Conservation (phyloP, 345 rosid genomes). For the Aegle marmelos region DNA sequence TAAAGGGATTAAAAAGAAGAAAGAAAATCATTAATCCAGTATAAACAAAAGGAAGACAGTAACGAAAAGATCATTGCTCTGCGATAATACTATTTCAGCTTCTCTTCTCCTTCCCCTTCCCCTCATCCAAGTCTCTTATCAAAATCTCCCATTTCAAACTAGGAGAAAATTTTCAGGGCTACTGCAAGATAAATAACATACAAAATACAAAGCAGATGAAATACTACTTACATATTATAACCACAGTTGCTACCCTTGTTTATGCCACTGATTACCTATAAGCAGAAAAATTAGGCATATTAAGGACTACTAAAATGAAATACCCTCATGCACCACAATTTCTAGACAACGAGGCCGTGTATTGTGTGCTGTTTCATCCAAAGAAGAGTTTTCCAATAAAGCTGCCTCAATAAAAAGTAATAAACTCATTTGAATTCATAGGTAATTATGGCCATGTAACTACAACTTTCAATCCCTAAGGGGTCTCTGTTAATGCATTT, state of each 20-base stretch:
- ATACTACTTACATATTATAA: conserved; percentile 62
- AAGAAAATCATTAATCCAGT: neutral
- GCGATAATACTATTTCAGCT: neutral
- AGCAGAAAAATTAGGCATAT: conserved; percentile 14
- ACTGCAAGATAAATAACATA: neutral
- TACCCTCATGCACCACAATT: neutral
- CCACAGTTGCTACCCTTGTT: conserved; percentile 95
- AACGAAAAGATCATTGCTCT: neutral
- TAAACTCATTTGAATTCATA: neutral
- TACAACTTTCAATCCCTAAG: neutral
- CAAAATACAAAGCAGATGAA: neutral
- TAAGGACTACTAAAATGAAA: conserved; percentile 12
- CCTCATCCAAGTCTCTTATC: neutral
- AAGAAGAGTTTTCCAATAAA: neutral
- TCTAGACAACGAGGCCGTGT: neutral
- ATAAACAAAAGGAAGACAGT: neutral
- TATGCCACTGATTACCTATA: conserved; percentile 91
- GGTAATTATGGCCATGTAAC: neutral
- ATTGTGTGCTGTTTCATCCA: neutral
- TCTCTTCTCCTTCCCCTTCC: neutral
- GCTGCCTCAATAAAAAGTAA: neutral
- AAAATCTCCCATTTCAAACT: neutral
- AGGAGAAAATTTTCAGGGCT: neutral
- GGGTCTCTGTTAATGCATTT: neutral
- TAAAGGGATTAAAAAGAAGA: neutral